Base-by-base conservation (phyloP, 768 basidiomycete species). In the Lactarius sanguifluus region DNA sequence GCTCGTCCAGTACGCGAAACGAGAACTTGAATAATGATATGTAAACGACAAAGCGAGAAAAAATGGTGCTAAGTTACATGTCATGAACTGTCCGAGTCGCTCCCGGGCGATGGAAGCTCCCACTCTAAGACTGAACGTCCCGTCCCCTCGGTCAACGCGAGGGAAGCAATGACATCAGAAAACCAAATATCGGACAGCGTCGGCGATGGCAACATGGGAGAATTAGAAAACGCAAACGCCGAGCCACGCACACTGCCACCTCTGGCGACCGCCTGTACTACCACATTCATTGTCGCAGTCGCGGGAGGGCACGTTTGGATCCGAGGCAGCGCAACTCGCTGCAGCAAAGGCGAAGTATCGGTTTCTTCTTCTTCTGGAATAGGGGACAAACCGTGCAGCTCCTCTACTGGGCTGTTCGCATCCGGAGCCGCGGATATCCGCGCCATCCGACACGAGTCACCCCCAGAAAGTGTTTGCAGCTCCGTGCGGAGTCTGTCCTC, bases 151-250 rank as follows among this genome's bases (percentile, higher is more conserved):
- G 52, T n/a, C 9, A 67, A 43, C n/a, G 62, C 41, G 16, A 67
- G 52, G 23, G 65, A 66, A 30, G 52, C 16, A 18, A 61, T 52
- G 5, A 59, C 25, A 23, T 59, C n/a, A n/a, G 62, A 63, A n/a
- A 67, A 64, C 66, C 66, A 67, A n/a, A 67, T 59, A 67, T 67
- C 66, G n/a, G 66, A 67, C 25, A 67, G 66, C 2, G 62, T 67
- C 4, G 66, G 66, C 8, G 66, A 67, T 20, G 66, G 52, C 30
- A 67, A 45, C 34, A 45, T 20, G 1, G 66, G 66, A 10, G 66
- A 67, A 36, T 67, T 62, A 10, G 32, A 13, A 13, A 57, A 55
- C 40, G 38, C 18, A 9, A 50, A 20, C 8, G 36, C 16, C 7
- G 52, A 9, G 30, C 41, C 55, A 18, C 10, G 18, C 18, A 20